phyloP scores from a whole-genome alignment of 192 early-diverging fungal genomes.

The Thoreauomyces humboldtii region DNA sequence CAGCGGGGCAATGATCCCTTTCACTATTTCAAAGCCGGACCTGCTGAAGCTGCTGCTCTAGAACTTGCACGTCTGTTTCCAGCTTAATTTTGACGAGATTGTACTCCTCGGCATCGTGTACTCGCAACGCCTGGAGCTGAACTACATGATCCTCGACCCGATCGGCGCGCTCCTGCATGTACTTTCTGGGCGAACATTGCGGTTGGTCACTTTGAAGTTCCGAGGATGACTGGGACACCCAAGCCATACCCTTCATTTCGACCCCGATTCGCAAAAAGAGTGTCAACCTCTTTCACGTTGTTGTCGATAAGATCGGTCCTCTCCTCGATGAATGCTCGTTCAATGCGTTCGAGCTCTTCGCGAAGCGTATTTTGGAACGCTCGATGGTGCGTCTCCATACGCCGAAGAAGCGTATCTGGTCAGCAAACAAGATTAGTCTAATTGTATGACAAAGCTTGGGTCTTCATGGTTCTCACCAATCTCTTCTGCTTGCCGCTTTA shows the following conservation, averaged over 20 bases:
- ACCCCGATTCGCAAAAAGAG: conserved; percentile 40
- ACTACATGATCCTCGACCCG: conserved; percentile 54
- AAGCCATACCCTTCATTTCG: conserved; percentile 49
- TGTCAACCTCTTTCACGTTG: conserved; percentile 47
- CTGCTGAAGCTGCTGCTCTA: conserved; percentile 64
- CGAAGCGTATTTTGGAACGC: conserved; percentile 45
- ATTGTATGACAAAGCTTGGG: conserved; percentile 4
- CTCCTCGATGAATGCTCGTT: conserved; percentile 55
- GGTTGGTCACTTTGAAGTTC: too few relatives aligned
- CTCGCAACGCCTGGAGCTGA: conserved; percentile 50
- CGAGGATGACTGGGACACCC: too few relatives aligned
- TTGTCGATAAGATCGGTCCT: conserved; percentile 49
- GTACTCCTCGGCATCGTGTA: conserved; percentile 62
- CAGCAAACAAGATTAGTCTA: background rate
- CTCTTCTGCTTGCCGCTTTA: conserved; percentile 61
- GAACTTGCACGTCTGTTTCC: conserved; percentile 62
- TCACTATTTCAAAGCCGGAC: conserved; percentile 4
- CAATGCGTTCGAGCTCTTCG: conserved; percentile 57
- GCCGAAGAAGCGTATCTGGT: conserved; percentile 48
- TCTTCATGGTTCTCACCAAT: conserved; percentile 47
- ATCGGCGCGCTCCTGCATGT: conserved; percentile 50
- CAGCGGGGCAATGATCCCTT: background rate
- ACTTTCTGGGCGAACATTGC: conserved; percentile 25
- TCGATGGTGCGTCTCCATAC: conserved; percentile 55
- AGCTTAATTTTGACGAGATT: conserved; percentile 64